phyloP scores from a whole-genome alignment of 73 alveolate genomes.

The Paramecium biaurelia region DNA sequence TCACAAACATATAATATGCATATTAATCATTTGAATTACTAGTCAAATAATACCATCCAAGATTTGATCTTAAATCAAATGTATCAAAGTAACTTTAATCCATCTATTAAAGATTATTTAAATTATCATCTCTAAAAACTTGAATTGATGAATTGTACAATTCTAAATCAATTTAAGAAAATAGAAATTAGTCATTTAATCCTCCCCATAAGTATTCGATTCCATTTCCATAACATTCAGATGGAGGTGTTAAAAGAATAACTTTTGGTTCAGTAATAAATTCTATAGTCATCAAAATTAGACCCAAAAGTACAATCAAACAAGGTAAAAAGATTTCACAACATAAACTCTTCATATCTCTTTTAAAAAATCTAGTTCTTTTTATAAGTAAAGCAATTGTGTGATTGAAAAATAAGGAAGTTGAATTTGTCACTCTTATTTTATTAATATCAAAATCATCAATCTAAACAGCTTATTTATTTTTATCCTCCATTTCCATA shows the following conservation, averaged over 20 bases:
- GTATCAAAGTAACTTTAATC: conserved; percentile 28
- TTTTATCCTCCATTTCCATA: not conserved
- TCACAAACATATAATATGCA: conserved; percentile 11
- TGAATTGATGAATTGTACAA: not conserved
- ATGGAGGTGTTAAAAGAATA: conserved; percentile 22
- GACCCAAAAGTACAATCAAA: conserved; percentile 82
- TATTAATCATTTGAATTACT: not conserved
- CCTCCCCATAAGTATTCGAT: not conserved
- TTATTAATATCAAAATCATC: conserved; percentile 56
- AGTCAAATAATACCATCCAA: conserved; percentile 60
- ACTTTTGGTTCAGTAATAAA: conserved; percentile 66
- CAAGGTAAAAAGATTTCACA: conserved; percentile 90
- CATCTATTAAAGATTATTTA: not conserved
- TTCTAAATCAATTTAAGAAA: not conserved
- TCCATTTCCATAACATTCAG: not conserved
- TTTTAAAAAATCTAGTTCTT: conserved; percentile 74
- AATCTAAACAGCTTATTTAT: not conserved
- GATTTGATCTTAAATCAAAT: not conserved
- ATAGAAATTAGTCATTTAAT: not conserved
- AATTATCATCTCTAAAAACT: conserved; percentile 51
- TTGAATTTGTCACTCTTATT: conserved; percentile 42
- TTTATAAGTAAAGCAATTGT: conserved; percentile 80
- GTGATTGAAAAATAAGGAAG: conserved; percentile 69
- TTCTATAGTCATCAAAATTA: conserved; percentile 67
- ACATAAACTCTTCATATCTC: conserved; percentile 82